A percentile compares a stretch with the other conserved stretches of the same genome.
These are phyloP conservation scores for Hericium rajendrae DNA, from an alignment of 768 basidiomycete species.

Conservation along the genomic window DNA sequence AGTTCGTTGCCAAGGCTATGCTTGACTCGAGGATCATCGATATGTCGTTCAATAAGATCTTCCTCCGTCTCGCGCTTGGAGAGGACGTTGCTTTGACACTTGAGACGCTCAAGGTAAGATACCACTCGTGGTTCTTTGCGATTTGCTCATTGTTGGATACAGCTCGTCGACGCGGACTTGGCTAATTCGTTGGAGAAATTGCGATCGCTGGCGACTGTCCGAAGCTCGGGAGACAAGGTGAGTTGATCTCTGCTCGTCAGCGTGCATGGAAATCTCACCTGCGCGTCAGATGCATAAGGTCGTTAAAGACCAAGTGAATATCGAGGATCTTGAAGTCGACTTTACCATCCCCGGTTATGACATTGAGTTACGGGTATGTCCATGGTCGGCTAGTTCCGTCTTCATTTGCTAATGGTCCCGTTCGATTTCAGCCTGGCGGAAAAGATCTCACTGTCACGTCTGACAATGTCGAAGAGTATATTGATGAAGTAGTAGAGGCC, in stretches of 20 bases:
- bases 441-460: conserved; percentile 72
- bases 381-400: no score
- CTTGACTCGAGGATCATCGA: conserved; percentile 97
- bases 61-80: conserved; percentile 83
- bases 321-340: conserved; percentile 88
- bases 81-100: conserved; percentile 79
- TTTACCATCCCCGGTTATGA: conserved; percentile 96
- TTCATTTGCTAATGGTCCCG: background rate
- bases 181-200: conserved; percentile 81
- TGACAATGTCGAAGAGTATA: conserved; percentile 84
- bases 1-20: conserved; percentile 95
- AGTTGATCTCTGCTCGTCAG: background rate
- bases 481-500: conserved; percentile 77
- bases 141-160: background rate
- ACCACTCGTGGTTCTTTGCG: background rate
- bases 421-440: conserved; percentile 55
- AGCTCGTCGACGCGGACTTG: conserved; percentile 80
- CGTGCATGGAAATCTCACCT: no score
- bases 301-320: conserved; percentile 48
- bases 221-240: conserved; percentile 30
- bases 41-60: conserved; percentile 89
- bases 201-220: conserved; percentile 50
- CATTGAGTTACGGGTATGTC: conserved; percentile 75
- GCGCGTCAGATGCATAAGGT: conserved; percentile 18
- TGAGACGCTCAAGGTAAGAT: conserved; percentile 68